Percentiles rank a stretch among this genome's conserved stretches.
These are phyloP conservation scores for Zygosaccharomyces sapae DNA, from an alignment of 1,139 yeast species.

Conservation along the genomic window DNA sequence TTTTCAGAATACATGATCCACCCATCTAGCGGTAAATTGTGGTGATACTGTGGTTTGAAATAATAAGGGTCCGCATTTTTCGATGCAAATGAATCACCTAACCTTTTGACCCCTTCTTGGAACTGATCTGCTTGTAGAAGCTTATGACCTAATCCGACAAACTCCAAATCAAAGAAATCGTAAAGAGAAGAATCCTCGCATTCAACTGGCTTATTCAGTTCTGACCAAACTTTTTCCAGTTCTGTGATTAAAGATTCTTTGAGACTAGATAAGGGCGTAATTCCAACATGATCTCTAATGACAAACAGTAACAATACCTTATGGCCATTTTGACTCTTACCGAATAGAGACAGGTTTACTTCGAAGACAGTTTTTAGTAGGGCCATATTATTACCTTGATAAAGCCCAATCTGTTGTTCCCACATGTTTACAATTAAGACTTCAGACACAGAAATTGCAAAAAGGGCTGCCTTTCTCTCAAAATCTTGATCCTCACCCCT, in stretches of 20 bases:
- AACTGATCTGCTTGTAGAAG: constrained; percentile 75
- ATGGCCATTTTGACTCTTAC: constrained; percentile 41
- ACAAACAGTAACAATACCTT: constrained; percentile 81
- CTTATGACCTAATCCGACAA: constrained; percentile 82
- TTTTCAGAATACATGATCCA: constrained; percentile 90
- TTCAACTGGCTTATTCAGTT: constrained; percentile 67
- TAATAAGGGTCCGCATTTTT: constrained; percentile 36
- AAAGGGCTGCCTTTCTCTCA: constrained; percentile 91
- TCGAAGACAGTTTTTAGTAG: constrained; percentile 91
- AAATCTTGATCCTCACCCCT: constrained; percentile 98
- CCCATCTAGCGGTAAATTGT: constrained; percentile 87
- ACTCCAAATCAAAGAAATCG: constrained; percentile 82
- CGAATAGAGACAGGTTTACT: constrained; percentile 80
- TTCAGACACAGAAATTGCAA: constrained; percentile 90
- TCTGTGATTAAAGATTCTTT: constrained; percentile 66
- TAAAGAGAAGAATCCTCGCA: constrained; percentile 49
- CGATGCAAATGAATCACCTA: constrained; percentile 52
- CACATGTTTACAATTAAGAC: constrained; percentile 87
- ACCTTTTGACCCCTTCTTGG: constrained; percentile 51
- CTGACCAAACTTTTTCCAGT: constrained; percentile 71
- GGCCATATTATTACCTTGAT: constrained; percentile 98
- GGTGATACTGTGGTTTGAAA: constrained; percentile 72
- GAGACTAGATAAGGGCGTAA: constrained; percentile 74
- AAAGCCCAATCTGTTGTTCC: constrained; percentile 95
- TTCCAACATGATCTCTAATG: constrained; percentile 86